Evolutionary conservation across 306 rosid genomes (phyloP), one percentile per base, ranked within the genome.

Genomic region (Fragaria vesca): DNA sequence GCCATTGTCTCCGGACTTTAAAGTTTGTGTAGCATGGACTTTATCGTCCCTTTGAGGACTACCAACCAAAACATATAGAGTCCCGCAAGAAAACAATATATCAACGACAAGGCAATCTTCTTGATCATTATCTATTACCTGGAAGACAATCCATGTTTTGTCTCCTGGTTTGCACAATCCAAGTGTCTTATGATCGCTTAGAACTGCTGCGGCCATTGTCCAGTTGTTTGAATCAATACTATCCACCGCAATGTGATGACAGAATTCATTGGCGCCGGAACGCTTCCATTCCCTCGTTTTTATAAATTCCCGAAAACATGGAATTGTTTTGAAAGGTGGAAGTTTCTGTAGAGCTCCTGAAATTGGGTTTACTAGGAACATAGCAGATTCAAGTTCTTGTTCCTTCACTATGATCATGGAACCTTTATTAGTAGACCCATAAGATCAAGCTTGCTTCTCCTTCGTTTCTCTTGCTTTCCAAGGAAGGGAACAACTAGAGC

Each of bases 331-430:
- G 3, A 68, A 43, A 1, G 52, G 6, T 3, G 36, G 72, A 43
- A 68, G 54, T 21, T 68, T 9, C 17, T 68, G 12, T 42, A 11
- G 16, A 9, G 4, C 52, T 68, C 54, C 34, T 43, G 73, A 42
- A 69, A 43, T 69, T 43, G 55, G 73, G 73, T 69, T 69, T 12
- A 67, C 8, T 12, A 67, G 50, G n/a, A 40, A 40, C 20, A 42
- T n/a, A 4, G 6, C 11, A 45, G 54, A 68, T 47, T 43, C 12
- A 0, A 42, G 32, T 43, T 10, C 12, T 43, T 68, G 43, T 6
- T 68, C 36, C 52, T 68, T 68, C 0, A 68, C 6, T 26, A 68
- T 43, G 8, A 68, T 21, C 9, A 68, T 54, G 34, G 34, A 68
- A 10, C 72, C 54, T 68, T 68, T 68, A 5, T 68, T 68, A 5